phyloP scores from a whole-genome alignment of 116 monocot genomes.

The Zostera marina region DNA sequence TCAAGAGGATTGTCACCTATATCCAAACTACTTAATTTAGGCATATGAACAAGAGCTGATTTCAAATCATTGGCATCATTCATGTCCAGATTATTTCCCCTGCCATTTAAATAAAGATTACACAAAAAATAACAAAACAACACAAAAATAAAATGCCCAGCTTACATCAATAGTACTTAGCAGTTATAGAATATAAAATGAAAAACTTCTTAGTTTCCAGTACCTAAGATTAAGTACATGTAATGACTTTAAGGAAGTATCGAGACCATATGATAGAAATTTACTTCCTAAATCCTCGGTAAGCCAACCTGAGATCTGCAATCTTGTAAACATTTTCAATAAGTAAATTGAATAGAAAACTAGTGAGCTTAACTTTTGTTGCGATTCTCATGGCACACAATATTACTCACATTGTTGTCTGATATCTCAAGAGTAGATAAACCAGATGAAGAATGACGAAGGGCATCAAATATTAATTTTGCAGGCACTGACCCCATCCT shows the following conservation, averaged over 20 bases:
- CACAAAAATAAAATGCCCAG: background rate
- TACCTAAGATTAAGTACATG: conserved; percentile 68
- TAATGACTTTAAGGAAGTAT: conserved; percentile 33
- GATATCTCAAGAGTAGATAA: conserved; percentile 48
- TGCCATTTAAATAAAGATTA: conserved; percentile 13
- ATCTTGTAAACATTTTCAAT: background rate
- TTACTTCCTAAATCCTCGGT: conserved; percentile 18
- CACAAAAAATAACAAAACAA: background rate
- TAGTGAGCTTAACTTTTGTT: background rate
- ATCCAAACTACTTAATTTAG: conserved; percentile 55
- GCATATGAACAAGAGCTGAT: conserved; percentile 46
- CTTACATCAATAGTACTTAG: background rate
- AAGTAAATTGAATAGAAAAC: background rate
- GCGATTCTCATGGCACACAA: background rate
- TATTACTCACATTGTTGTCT: conserved; percentile 40
- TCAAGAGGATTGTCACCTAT: conserved; percentile 79
- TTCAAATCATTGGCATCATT: conserved; percentile 57
- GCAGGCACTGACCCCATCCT: conserved; percentile 28
- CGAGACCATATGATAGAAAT: conserved; percentile 9
- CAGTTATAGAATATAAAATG: background rate
- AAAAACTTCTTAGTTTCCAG: background rate
- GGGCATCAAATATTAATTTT: conserved; percentile 32
- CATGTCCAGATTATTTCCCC: conserved; percentile 56
- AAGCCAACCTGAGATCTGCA: conserved; percentile 75
- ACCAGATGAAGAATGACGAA: conserved; percentile 27